phyloP scores from a whole-genome alignment of 1,139 yeast genomes.

The Geotrichum klebahnii region DNA sequence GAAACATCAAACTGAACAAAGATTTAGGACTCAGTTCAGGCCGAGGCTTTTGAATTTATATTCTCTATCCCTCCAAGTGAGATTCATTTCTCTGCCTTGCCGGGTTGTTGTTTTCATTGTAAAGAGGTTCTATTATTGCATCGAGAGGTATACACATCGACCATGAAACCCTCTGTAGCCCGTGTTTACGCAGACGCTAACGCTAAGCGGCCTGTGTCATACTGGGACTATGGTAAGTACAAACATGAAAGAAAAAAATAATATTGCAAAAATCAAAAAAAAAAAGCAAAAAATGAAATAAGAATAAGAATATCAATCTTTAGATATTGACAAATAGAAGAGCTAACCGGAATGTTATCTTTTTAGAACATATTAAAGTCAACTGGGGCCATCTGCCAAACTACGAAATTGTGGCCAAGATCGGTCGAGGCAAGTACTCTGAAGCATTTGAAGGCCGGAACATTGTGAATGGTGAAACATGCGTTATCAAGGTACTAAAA shows the following conservation, averaged over 20 bases:
- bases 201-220: conserved; percentile 69
- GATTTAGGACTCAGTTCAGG: no score
- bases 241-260: no score
- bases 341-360: not conserved
- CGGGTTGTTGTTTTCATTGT: not conserved
- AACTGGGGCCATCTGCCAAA: conserved; percentile 57
- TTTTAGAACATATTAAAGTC: not conserved
- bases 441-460: conserved; percentile 85
- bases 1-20: no score
- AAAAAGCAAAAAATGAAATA: no score
- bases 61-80: no score
- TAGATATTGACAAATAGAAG: not conserved
- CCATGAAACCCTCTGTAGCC: conserved; percentile 55
- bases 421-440: conserved; percentile 91
- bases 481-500: conserved; percentile 83
- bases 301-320: not conserved
- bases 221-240: conserved; percentile 72
- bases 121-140: not conserved
- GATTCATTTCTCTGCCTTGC: not conserved
- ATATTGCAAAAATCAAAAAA: no score
- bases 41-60: no score
- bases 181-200: conserved; percentile 86
- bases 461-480: conserved; percentile 29
- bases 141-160: not conserved
- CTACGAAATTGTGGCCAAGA: conserved; percentile 80